Evolutionary conservation across 768 basidiomycete genomes (phyloP).

Genomic region (Royoungia palumana): DNA sequence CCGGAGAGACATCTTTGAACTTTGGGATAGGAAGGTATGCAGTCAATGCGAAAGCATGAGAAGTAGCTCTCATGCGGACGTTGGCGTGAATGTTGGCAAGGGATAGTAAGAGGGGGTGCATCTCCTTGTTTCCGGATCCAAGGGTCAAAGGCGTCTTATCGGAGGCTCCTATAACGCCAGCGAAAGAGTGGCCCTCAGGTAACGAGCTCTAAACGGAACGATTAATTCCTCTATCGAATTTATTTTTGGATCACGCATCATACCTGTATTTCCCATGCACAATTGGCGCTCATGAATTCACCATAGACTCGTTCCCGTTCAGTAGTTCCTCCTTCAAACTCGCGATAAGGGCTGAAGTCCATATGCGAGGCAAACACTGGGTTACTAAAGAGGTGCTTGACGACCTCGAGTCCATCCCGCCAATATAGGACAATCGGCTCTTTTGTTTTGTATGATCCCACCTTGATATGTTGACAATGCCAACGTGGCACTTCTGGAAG

Average conservation of each 20-base stretch:
- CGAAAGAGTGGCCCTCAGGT: conserved; percentile 24
- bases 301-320: neutral
- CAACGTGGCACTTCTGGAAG: conserved; percentile 7
- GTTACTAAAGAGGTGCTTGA: conserved; percentile 24
- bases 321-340: neutral
- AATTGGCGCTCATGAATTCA: conserved; percentile 24
- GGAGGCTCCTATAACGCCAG: conserved; percentile 29
- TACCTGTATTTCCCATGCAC: conserved; percentile 27
- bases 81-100: conserved; percentile 33
- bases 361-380: conserved; percentile 15
- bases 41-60: conserved; percentile 26
- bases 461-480: conserved; percentile 3
- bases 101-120: conserved; percentile 31
- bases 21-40: conserved; percentile 33
- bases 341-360: conserved; percentile 2
- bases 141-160: conserved; percentile 35
- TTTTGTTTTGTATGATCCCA: conserved; percentile 1
- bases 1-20: conserved; percentile 19
- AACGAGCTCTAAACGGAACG: neutral
- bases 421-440: conserved; percentile 4
- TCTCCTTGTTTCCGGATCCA: conserved; percentile 29
- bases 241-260: neutral
- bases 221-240: neutral
- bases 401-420: conserved; percentile 26
- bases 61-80: conserved; percentile 31